Evolutionary conservation across 169 alveolate genomes (phyloP).

Genomic region (Eimeria necatrix): DNA sequence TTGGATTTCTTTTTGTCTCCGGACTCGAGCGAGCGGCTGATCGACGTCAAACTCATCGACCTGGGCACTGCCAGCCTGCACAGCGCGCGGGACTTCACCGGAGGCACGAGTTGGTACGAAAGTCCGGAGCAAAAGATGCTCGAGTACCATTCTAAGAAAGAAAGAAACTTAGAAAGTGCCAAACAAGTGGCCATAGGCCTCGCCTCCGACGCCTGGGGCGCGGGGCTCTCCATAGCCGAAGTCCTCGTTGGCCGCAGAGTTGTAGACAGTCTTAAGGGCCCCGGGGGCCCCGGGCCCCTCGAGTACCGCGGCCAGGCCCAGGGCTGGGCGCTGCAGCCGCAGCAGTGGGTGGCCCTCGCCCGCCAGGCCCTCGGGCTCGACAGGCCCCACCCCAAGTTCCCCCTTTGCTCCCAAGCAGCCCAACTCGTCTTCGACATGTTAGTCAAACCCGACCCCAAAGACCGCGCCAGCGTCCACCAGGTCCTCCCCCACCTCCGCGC

Average conservation of each 20-base stretch:
- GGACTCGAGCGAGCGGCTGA: conserved; percentile 85
- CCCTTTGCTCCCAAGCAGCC: conserved; percentile 86
- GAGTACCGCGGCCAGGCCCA: conserved; percentile 88
- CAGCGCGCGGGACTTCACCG: conserved; percentile 91
- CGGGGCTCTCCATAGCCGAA: conserved; percentile 91
- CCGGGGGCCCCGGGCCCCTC: conserved; percentile 90
- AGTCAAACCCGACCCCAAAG: conserved; percentile 84
- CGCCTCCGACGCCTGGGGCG: conserved; percentile 93
- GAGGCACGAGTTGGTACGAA: conserved; percentile 94
- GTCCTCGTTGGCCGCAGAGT: conserved; percentile 89
- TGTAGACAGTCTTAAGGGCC: conserved; percentile 89
- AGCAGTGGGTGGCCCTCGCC: conserved; percentile 73
- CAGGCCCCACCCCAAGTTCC: conserved; percentile 69
- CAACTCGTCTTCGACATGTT: conserved; percentile 84
- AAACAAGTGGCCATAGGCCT: conserved; percentile 87
- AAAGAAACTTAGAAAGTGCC: conserved; percentile 87
- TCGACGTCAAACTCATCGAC: conserved; percentile 91
- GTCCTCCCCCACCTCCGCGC: conserved; percentile 81
- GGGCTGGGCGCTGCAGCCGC: conserved; percentile 78
- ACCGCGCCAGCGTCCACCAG: conserved; percentile 84
- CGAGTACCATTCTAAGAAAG: conserved; percentile 90
- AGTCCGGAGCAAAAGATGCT: conserved; percentile 92
- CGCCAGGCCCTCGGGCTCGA: conserved; percentile 77
- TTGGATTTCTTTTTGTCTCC: conserved; percentile 87
- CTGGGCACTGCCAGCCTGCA: conserved; percentile 93